These are phyloP conservation scores for Xylariaceae sp. DNA, from an alignment of 2,329 filamentous ascomycete species.

Conservation along the genomic window DNA sequence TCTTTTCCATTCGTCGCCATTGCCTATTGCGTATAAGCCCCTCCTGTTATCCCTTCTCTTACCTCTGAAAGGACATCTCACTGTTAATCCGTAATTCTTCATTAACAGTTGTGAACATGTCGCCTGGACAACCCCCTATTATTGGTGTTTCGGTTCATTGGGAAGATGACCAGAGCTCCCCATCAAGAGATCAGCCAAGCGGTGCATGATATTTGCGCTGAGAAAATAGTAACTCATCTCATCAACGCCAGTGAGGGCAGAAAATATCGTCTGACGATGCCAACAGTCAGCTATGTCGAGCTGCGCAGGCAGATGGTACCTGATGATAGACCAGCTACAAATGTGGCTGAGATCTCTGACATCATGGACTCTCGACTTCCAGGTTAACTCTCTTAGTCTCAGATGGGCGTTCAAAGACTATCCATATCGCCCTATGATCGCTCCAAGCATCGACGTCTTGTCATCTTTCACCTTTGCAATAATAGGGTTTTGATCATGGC, in stretches of 20 bases:
- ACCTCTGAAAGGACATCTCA: no score
- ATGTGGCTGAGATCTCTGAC: constrained; percentile 4
- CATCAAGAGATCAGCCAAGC: neutral
- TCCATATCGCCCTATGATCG: neutral
- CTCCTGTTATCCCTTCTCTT: no score
- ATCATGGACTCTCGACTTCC: constrained; percentile 17
- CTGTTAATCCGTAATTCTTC: no score
- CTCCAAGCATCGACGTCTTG: neutral
- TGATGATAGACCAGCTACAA: no score
- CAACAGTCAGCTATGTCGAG: no score
- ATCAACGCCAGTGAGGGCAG: neutral
- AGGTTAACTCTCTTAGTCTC: neutral
- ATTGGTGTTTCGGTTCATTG: no score
- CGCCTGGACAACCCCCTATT: no score
- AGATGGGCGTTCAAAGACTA: neutral
- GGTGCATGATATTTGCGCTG: neutral
- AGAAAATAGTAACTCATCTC: neutral
- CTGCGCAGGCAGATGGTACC: no score
- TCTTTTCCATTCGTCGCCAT: no score
- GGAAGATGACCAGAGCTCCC: no score
- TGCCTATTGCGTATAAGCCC: no score
- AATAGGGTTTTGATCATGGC: constrained; percentile 17
- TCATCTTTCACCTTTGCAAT: neutral
- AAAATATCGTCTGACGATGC: neutral
- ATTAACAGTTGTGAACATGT: no score